Base-by-base conservation (phyloP, 2,329 filamentous ascomycete species). In the Curvularia lunata region DNA sequence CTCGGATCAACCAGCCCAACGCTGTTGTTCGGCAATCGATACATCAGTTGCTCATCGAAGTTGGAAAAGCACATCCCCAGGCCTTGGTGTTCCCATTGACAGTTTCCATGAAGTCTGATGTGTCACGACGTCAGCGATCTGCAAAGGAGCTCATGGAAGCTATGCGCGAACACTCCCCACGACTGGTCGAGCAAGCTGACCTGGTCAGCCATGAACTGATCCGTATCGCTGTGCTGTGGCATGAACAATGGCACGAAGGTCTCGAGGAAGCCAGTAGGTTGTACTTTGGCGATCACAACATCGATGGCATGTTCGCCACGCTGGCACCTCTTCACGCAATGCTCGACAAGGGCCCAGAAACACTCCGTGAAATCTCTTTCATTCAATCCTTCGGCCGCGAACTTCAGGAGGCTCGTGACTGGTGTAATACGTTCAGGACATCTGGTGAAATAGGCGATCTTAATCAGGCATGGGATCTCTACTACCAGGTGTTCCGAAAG, bases 191-290 rank as follows among this genome's bases (percentile, higher is more conserved):
- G 64, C 95, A 99, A 77, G 95, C 95, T 34, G 94, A 97, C 73
- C 84, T 93, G 46, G 93, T 99, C 66, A 98, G 94, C 75, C 91
- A 95, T 71, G 96, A 99, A 75, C 86, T 99, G 54, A 98, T 99
- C 72, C 88, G 95, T 50, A 96, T 99, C 58, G 95, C 95, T 16
- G 94, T 99, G 1, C 79, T 99, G 23, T 99, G 96, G 96, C 95
- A 99, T 73, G 95, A 99, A 72, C 90, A 96, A 65, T 99, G 95
- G 95, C 95, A 99, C 66, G 96, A 99, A 77, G 96, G 91, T 27
- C 83, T 99, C 16, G 95, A 99, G 77, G 96, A 99, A 80, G 96
- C 95, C 1, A 97, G 92, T 30, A 87, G 95, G 52, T 82, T 99
- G 18, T 99, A 98, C 82, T 99, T 99, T 78, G 95, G 94, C 58